Percentiles rank a stretch among this genome's conserved stretches.
Evolutionary conservation across 768 basidiomycete species (phyloP).

Genomic region (Ramaria rubella): DNA sequence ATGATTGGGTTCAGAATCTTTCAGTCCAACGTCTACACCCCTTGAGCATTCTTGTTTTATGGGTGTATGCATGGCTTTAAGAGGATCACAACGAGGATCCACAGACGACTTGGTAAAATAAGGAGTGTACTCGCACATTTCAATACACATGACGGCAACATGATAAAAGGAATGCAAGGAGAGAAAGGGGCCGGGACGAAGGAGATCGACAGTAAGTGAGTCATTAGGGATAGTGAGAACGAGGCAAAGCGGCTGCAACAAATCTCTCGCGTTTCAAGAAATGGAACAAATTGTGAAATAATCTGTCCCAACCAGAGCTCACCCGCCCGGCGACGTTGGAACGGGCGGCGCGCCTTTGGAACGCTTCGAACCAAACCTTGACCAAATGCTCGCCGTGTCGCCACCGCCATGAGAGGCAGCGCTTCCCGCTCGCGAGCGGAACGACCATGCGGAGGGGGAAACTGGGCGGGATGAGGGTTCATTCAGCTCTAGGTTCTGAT

Average conservation of each 20-base stretch:
- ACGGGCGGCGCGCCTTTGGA: slow-evolving; percentile 10
- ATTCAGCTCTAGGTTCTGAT: slow-evolving; percentile 34
- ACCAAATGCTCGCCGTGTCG: slow-evolving; percentile 18
- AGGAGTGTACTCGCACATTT: slow-evolving; percentile 4
- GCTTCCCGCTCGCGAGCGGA: slow-evolving; percentile 76
- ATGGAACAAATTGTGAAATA: background rate
- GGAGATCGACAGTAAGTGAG: background rate
- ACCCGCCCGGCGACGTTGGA: slow-evolving; percentile 1
- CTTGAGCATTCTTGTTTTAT: too few species aligned
- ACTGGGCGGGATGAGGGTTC: slow-evolving; percentile 49
- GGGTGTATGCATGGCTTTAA: too few species aligned
- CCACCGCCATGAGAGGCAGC: slow-evolving; percentile 61
- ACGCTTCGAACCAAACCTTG: slow-evolving; percentile 13
- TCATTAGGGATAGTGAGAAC: background rate
- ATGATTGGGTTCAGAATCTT: too few species aligned
- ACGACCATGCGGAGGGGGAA: slow-evolving; percentile 74
- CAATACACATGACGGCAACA: slow-evolving; percentile 1
- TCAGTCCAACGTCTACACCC: too few species aligned
- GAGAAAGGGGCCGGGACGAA: too few species aligned
- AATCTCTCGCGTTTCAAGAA: background rate
- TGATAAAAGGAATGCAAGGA: background rate
- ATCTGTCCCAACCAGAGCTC: background rate
- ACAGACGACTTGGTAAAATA: too few species aligned
- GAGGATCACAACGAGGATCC: too few species aligned
- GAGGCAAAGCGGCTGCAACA: background rate